Evolutionary conservation across 2,329 filamentous ascomycete genomes (phyloP), one percentile per base, ranked within the genome.

Genomic region (Apiospora marii): DNA sequence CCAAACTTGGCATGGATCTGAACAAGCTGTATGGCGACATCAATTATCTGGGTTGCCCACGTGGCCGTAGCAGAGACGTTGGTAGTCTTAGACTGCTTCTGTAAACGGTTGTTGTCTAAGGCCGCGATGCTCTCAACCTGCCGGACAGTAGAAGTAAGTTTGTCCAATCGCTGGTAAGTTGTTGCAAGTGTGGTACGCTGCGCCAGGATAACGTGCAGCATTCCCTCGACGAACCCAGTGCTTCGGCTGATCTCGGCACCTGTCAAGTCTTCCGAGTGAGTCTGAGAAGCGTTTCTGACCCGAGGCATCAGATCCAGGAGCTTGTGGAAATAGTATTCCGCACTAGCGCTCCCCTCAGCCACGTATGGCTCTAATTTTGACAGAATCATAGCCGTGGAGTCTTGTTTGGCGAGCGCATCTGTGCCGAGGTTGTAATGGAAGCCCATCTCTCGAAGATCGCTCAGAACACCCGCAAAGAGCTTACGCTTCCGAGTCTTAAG

Each of bases 401-500:
- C 87, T 81, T 99, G 96, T 70, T 90, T 90, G 51, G 89, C 88
- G 24, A 98, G 86, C 61, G 92, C 87, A 79, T 93, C 91, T 19
- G 91, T 91, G 75, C 93, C 91, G 22, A 97, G 86, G 79, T 98
- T 98, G 70, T 92, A 91, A 77, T 92, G 92, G 77, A 99, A 90
- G 4, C 96, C 96, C 96, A 99, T 98, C 72, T 92, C 90, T 48
- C 94, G 91, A 41, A 98, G 85, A 30, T 92, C 90, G 78, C 94
- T 95, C 75, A 99, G 85, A 0, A 93, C 95, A 77, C 98, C 96
- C 0, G 94, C 93, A 77, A 97, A 96, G 19, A 98, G 88, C 77
- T 95, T 95, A 61, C 94, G 91, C 84, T 99, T 99, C 77, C 94
- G 90, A 3, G 91, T 91, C 85, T 98, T 98, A 76, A 98, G 90